These are phyloP conservation scores for Candida tropicalis DNA, from an alignment of 1,139 yeast genomes.

Conservation along the genomic window DNA sequence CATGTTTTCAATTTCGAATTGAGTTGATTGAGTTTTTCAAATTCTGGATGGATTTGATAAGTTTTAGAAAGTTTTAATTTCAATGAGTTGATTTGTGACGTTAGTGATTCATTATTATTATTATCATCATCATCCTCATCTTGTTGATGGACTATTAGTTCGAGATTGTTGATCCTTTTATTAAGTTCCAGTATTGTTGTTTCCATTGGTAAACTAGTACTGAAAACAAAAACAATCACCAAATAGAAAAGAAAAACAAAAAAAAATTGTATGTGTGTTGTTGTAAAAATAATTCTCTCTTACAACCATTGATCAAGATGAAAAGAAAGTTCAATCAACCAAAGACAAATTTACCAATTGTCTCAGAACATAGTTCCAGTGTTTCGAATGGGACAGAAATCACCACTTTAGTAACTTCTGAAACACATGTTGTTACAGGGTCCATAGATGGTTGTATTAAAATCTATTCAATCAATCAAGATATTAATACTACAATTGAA, in stretches of 20 bases:
- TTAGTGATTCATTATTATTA: no score
- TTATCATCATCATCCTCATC: not conserved
- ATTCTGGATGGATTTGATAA: constrained; percentile 25
- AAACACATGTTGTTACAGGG: constrained; percentile 3
- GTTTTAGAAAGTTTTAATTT: constrained; percentile 18
- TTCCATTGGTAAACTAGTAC: not conserved
- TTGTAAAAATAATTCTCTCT: not conserved
- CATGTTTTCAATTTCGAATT: constrained; percentile 22
- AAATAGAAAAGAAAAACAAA: not conserved
- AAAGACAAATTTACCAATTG: not conserved
- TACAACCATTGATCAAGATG: not conserved
- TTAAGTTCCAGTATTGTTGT: not conserved
- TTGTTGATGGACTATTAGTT: not conserved
- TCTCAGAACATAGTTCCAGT: not conserved
- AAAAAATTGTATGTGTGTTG: not conserved
- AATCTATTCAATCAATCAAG: not conserved
- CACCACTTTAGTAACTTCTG: not conserved
- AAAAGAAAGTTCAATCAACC: not conserved
- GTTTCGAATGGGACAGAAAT: constrained; percentile 1
- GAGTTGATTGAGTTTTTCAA: constrained; percentile 24
- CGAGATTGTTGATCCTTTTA: constrained; percentile 1
- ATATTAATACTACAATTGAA: not conserved
- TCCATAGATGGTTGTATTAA: constrained; percentile 4
- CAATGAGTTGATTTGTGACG: constrained; percentile 10
- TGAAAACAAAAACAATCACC: not conserved